Base-by-base conservation (phyloP, 1,284 basidiomycete species). In the Sporisorium exsertum region DNA sequence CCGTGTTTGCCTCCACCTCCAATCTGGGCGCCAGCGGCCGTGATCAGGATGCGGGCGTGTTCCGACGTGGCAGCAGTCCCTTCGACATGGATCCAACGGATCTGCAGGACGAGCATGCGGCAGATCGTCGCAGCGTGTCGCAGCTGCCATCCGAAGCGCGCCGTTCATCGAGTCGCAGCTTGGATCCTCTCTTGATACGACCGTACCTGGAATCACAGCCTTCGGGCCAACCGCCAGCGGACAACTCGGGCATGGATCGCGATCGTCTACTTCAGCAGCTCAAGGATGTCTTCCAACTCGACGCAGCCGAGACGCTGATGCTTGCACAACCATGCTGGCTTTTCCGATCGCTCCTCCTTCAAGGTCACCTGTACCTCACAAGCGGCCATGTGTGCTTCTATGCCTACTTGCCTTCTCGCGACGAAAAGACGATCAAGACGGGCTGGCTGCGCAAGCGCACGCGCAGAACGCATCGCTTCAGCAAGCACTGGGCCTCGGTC, bases 321-420 rank as follows among this genome's bases (percentile, higher is more conserved):
- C 56, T 78, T 6, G 64, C 69, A 5, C 76, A 79, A 37, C 67
- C 71, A 3, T 82, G 72, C 46, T 84, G 73, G 82, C 72, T 79
- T 20, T 87, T 86, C 65, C 82, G 86, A 46, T 81, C 82, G 10
- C 72, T 87, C 7, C 80, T 98, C 79, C 88, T 99, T 22, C 95
- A 98, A 87, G 95, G 95, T 18, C 97, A 96, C 85, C 93, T 98
- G 90, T 99, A 96, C 85, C 88, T 98, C 49, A 97, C 96, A 2
- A 92, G 92, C 75, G 90, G 91, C 5, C 93, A 96, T 82, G 86
- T 98, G 27, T 97, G 95, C 87, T 99, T 98, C 88, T 98, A 97
- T 85, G 96, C 96, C 0, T 94, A 96, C 84, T 91, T 99, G 24
- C 81, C 81, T 12, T 74, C 74, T 16, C 72, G 72, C 27, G 74